phyloP scores from a whole-genome alignment of 306 rosid genomes.

The Fragaria vesca region DNA sequence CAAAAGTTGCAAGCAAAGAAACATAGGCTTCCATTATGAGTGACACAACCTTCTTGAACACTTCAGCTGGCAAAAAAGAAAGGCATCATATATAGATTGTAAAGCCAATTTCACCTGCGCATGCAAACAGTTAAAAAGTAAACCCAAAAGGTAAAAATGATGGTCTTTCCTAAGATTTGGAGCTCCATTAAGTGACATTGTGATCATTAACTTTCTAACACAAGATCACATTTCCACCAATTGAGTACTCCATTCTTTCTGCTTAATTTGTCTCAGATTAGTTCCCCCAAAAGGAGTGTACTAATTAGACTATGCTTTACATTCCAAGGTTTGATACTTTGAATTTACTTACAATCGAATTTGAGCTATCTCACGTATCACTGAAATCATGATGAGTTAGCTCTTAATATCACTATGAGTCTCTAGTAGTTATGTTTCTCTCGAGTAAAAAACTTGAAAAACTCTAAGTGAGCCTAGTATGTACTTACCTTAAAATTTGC shows the following conservation, averaged over 20 bases:
- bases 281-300: not conserved
- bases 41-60: conserved; percentile 15
- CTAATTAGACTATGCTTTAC: not conserved
- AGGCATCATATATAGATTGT: not conserved
- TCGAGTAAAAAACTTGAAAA: no score
- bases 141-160: not conserved
- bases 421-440: no score
- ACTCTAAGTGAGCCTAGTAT: no score
- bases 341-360: not conserved
- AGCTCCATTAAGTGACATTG: conserved; percentile 7
- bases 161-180: not conserved
- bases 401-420: no score
- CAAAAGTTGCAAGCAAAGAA: conserved; percentile 16
- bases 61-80: not conserved
- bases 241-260: not conserved
- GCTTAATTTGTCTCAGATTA: not conserved
- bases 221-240: conserved; percentile 9
- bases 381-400: not conserved
- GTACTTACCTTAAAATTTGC: no score
- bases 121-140: not conserved
- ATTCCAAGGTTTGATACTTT: not conserved
- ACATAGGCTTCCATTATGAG: conserved; percentile 21
- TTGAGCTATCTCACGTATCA: not conserved
- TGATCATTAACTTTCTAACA: not conserved
- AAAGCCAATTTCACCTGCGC: conserved; percentile 6